A percentile compares a stretch with the other conserved stretches of the same genome.
phyloP scores from a whole-genome alignment of 1,139 yeast species.

The Lodderomyces beijingensis region DNA sequence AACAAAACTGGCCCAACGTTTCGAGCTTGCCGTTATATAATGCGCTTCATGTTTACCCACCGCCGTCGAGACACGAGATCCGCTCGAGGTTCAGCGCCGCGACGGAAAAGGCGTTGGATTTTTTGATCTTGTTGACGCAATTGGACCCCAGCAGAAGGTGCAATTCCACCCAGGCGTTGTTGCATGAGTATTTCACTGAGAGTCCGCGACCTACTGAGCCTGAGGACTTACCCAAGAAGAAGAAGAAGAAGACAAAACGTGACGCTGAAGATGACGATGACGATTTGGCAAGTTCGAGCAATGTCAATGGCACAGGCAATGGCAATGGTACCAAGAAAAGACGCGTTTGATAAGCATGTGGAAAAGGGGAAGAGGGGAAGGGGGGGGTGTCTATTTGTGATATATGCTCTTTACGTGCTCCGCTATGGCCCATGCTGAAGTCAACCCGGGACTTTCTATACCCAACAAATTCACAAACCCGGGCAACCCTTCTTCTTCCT shows the following conservation, averaged over 20 bases:
- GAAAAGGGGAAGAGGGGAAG: neutral
- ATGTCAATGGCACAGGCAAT: constrained; percentile 1
- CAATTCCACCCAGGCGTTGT: constrained; percentile 60
- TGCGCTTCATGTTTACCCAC: constrained; percentile 70
- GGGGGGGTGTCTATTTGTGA: constrained; percentile 13
- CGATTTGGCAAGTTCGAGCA: constrained; percentile 7
- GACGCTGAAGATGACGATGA: constrained; percentile 13
- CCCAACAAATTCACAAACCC: constrained; percentile 81
- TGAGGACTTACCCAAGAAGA: constrained; percentile 55
- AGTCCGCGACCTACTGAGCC: constrained; percentile 77
- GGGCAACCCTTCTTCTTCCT: constrained; percentile 59
- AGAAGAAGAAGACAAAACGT: constrained; percentile 20
- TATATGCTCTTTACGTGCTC: constrained; percentile 55
- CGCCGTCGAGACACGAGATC: constrained; percentile 77
- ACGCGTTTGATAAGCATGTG: constrained; percentile 5
- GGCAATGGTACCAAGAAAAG: constrained; percentile 11
- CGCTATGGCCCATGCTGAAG: constrained; percentile 78
- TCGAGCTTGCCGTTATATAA: constrained; percentile 73
- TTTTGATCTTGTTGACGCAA: constrained; percentile 68
- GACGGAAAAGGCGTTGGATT: constrained; percentile 75
- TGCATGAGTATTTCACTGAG: constrained; percentile 68
- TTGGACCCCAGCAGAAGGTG: constrained; percentile 77
- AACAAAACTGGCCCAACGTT: constrained; percentile 88
- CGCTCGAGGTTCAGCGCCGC: constrained; percentile 89
- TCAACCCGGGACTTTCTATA: constrained; percentile 88